These are phyloP conservation scores for Sugiyamaella qingdaonensis DNA, from an alignment of 805 yeast species.

Conservation along the genomic window DNA sequence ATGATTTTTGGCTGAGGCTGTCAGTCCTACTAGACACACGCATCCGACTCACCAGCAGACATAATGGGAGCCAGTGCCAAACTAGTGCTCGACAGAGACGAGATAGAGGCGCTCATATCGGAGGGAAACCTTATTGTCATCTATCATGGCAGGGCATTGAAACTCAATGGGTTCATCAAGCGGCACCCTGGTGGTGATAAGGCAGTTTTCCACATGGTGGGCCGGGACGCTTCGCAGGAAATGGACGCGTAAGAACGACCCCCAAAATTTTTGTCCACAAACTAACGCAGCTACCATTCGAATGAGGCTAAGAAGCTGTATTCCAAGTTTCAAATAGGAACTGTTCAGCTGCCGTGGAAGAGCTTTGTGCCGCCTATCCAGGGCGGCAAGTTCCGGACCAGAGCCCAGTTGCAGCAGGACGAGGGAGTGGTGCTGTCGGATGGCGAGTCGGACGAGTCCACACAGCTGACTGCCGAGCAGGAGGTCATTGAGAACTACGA, in stretches of 20 bases:
- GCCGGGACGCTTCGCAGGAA: conserved; percentile 87
- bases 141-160: conserved; percentile 54
- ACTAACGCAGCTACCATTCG: conserved; percentile 22
- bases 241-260: conserved; percentile 72
- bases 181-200: conserved; percentile 88
- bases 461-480: conserved; percentile 41
- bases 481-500: conserved; percentile 55
- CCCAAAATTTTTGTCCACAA: conserved; percentile 50
- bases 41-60: neutral
- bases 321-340: conserved; percentile 60
- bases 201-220: conserved; percentile 79
- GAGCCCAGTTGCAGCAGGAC: conserved; percentile 28
- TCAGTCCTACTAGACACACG: too few species aligned
- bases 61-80: neutral
- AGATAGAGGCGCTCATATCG: conserved; percentile 58
- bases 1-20: neutral
- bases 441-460: neutral
- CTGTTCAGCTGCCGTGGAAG: conserved; percentile 60
- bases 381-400: conserved; percentile 53
- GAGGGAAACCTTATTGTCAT: conserved; percentile 69
- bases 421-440: conserved; percentile 21
- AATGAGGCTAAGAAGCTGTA: conserved; percentile 52
- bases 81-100: conserved; percentile 35
- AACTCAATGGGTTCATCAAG: conserved; percentile 65
- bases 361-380: conserved; percentile 85